phyloP scores from a whole-genome alignment of 345 rosid species.

The Pugionium dolabratum region DNA sequence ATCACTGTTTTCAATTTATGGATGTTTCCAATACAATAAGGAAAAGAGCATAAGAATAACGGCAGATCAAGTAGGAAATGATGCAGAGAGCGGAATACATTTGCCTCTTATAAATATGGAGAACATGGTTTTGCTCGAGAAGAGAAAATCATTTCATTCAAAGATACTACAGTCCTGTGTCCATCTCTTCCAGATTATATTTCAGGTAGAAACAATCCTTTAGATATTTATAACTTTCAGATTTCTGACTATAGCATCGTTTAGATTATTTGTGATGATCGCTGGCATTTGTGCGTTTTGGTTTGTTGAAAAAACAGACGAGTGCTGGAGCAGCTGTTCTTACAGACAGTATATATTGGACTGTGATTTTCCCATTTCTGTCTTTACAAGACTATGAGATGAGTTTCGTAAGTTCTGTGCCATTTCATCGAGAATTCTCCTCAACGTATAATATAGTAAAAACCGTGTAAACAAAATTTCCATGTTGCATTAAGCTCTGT shows the following conservation, averaged over 20 bases:
- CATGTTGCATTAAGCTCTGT: background rate
- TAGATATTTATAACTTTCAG: background rate
- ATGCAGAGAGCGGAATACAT: conserved; percentile 50
- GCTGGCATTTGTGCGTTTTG: background rate
- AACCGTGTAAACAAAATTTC: background rate
- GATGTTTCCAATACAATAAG: conserved; percentile 51
- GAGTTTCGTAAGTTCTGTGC: conserved; percentile 52
- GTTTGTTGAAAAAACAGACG: conserved; percentile 43
- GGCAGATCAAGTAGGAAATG: conserved; percentile 34
- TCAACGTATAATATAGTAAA: background rate
- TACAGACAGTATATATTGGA: conserved; percentile 68
- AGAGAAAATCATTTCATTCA: conserved; percentile 28
- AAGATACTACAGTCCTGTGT: conserved; percentile 36
- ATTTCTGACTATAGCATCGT: background rate
- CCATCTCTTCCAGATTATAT: conserved; percentile 59
- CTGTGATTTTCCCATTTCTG: conserved; percentile 63
- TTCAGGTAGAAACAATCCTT: conserved; percentile 49
- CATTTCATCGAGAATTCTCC: background rate
- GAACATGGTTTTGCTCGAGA: conserved; percentile 22
- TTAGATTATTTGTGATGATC: conserved; percentile 3
- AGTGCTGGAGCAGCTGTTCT: conserved; percentile 66
- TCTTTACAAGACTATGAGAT: conserved; percentile 50
- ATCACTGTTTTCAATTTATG: conserved; percentile 55
- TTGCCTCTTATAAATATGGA: conserved; percentile 43
- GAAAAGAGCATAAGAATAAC: conserved; percentile 9